Conservation (phyloP, 2,329 filamentous ascomycete species). For the Diaporthe ampelina region DNA sequence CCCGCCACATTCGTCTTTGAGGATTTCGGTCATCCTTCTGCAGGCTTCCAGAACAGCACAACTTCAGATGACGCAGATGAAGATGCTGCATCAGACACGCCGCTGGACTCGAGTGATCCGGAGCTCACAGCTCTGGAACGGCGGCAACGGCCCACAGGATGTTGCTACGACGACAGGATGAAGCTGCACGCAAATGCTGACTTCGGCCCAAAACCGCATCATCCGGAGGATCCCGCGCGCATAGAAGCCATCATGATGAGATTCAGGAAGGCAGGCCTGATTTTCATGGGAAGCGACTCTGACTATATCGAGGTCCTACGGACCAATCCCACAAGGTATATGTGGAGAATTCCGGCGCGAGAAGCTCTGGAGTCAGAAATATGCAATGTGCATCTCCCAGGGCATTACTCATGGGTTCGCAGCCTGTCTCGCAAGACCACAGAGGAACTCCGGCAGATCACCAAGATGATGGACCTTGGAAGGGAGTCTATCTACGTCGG, state of each 20-base stretch:
- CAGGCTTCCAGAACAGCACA: slow-evolving; percentile 38
- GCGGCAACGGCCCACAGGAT: slow-evolving; percentile 76
- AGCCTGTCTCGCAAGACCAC: slow-evolving; percentile 66
- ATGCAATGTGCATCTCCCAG: slow-evolving; percentile 80
- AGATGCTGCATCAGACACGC: slow-evolving; percentile 47
- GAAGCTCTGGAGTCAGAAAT: slow-evolving; percentile 86
- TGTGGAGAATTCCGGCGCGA: slow-evolving; percentile 84
- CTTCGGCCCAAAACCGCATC: slow-evolving; percentile 80
- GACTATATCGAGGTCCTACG: slow-evolving; percentile 67
- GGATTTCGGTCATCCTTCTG: slow-evolving; percentile 50
- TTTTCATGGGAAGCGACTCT: slow-evolving; percentile 72
- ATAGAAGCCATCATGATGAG: slow-evolving; percentile 95
- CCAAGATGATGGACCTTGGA: slow-evolving; percentile 71
- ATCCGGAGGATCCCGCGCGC: slow-evolving; percentile 93
- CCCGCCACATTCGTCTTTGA: slow-evolving; percentile 54
- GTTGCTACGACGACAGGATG: slow-evolving; percentile 96
- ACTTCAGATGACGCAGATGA: slow-evolving; percentile 52
- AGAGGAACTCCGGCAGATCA: slow-evolving; percentile 77
- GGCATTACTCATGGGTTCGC: slow-evolving; percentile 85
- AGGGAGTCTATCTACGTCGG: slow-evolving; percentile 88
- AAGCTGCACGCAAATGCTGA: slow-evolving; percentile 92
- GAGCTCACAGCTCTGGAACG: slow-evolving; percentile 51
- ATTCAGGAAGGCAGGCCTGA: slow-evolving; percentile 84
- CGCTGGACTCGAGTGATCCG: slow-evolving; percentile 47
- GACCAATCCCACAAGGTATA: slow-evolving; percentile 70